Evolutionary conservation across 441 rosid species (phyloP), one percentile per base, ranked within the genome.

Genomic region (Croton setiger): DNA sequence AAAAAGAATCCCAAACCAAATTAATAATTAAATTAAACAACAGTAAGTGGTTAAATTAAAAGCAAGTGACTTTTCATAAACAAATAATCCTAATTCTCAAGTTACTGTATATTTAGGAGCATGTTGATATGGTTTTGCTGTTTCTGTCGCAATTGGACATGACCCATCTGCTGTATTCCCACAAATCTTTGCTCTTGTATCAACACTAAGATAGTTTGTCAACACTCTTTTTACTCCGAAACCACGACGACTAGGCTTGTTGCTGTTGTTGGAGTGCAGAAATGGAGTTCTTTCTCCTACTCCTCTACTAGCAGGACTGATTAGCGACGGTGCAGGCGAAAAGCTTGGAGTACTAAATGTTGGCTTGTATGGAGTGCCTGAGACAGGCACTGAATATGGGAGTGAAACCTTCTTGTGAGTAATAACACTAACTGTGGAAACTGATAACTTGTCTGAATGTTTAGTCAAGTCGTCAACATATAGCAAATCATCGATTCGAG

Each of bases 401-500:
- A 80, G 64, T 0, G 93, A 73, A 65, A 78, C 75, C 63, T 79
- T 85, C 83, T 82, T 83, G 71, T 76, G 84, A 12, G 83, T 79
- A 27, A 83, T 83, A 59, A 66, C 70, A 31, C 84, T 77, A 35
- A 86, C 90, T 58, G 74, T 81, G 4, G 92, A 18, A 62, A 79
- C 71, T 0, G 85, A 74, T 21, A 80, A 71, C 15, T 87, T 83
- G 44, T 90, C 98, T 0, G 96, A 81, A 60, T 84, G 89, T 72
- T 86, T 87, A 64, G 91, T 88, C 61, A 90, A 74, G 81, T 92
- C 96, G 48, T 95, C 97, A 43, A 95, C 97, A 33, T 90, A 86
- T 9, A 95, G 86, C 69, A 95, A 71, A 75, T 95, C 99, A 64
- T 95, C 97, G 0, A 95, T 88, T 0, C 99, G 94, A 15, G 98